Percentiles rank a stretch among this genome's conserved stretches.
phyloP scores from a whole-genome alignment of 495 filamentous ascomycete genomes.

The Penicillium arizonense region DNA sequence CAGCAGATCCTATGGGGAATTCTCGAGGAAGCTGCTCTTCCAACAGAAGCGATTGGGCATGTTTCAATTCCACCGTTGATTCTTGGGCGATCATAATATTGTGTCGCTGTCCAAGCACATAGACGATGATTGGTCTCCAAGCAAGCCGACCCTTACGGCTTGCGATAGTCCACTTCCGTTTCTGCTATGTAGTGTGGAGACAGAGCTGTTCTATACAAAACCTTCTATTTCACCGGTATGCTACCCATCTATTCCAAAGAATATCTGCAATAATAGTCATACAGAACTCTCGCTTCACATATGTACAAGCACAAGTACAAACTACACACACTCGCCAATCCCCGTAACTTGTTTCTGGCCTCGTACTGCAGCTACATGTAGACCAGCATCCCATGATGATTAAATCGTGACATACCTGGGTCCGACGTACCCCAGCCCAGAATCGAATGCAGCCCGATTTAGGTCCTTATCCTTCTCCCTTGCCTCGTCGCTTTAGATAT shows the following conservation, averaged over 20 bases:
- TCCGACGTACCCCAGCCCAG: background rate
- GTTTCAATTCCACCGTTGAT: slow-evolving; percentile 2
- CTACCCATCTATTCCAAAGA: too few relatives aligned
- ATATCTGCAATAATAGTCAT: too few relatives aligned
- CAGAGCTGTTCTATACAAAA: too few relatives aligned
- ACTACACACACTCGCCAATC: too few relatives aligned
- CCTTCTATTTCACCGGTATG: too few relatives aligned
- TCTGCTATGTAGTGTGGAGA: too few relatives aligned
- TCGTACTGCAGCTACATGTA: background rate
- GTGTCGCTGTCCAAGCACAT: background rate
- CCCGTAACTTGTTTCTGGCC: background rate
- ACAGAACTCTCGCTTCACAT: too few relatives aligned
- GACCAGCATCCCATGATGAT: slow-evolving; percentile 1
- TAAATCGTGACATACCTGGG: slow-evolving; percentile 3
- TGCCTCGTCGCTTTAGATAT: too few relatives aligned
- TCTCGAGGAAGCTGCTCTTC: background rate
- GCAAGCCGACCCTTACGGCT: too few relatives aligned
- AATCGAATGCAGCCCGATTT: background rate
- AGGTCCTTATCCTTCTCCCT: background rate
- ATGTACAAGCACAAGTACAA: too few relatives aligned
- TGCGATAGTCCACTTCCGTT: too few relatives aligned
- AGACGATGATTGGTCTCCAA: background rate
- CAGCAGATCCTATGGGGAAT: slow-evolving; percentile 19
- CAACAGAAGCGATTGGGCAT: slow-evolving; percentile 10
- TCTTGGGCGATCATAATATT: background rate